Base-by-base conservation (phyloP, 2,329 filamentous ascomycete genomes). In the Didymella lethalis region DNA sequence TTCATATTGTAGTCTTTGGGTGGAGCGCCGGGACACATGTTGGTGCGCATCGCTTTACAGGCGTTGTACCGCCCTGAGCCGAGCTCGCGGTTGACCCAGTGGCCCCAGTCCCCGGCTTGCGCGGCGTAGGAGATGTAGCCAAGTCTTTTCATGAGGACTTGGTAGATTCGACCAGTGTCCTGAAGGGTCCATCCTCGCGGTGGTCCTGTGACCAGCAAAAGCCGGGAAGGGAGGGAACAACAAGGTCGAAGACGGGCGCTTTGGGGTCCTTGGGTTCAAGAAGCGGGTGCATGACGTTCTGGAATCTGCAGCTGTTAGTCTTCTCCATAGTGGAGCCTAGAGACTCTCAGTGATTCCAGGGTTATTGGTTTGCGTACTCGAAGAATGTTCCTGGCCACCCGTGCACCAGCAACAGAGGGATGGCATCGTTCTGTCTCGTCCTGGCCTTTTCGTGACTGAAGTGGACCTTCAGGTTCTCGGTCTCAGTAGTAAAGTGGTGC, bases 151-250 rank as follows among this genome's bases (percentile, higher is more conserved):
- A 72, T 68, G 16, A 71, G 46, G 7, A 28, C 46, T 31, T 72
- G 64, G 34, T 63, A 69, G 44, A 69, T 65, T 11, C 64, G 80
- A 60, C 63, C 72, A 67, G 62, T 86, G 86, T 74, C 81, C 86
- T 55, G 70, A 71, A 44, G 31, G 59, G 56, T 81, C 83, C 43
- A 70, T 18, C 51, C 61, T 12, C 62, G 43, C 3, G 64, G 62
- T 16, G 59, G 62, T 7, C 66, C 61, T 64, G 64, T 7, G 62
- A 66, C 61, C 61, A 69, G 40, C 61, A 68, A 45, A 67, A 69
- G 1, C 67, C 65, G 0, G 86, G 85, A 1, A 88, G 74, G 7
- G 83, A 86, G 0, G 86, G 86, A 0, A 84, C 84, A 0, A 88
- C 82, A 11, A 87, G 76, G 59, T 88, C 81, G 64, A 88, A 88